Evolutionary conservation across 805 yeast genomes (phyloP).

Genomic region (Cyberlindnera samutprakarnensis): DNA sequence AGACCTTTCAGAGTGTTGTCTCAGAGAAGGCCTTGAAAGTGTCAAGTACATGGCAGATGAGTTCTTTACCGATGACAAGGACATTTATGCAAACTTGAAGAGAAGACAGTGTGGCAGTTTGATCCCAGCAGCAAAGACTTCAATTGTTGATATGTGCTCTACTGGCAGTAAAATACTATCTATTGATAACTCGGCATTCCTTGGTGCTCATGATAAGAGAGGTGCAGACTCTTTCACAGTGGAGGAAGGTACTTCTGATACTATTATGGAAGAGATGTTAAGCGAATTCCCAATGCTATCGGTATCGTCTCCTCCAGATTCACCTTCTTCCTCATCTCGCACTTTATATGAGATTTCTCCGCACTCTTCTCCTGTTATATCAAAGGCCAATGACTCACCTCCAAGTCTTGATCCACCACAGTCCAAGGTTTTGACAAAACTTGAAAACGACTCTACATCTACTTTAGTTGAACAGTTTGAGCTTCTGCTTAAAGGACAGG

Average conservation of each 20-base stretch:
- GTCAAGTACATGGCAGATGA: slow-evolving; percentile 26
- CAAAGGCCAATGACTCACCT: neutral
- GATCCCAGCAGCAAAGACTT: slow-evolving; percentile 52
- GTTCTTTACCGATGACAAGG: slow-evolving; percentile 16
- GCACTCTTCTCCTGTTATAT: too few species aligned
- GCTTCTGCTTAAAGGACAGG: slow-evolving; percentile 1
- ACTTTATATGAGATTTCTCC: too few species aligned
- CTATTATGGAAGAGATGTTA: slow-evolving; percentile 18
- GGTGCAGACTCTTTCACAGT: slow-evolving; percentile 17
- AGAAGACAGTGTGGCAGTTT: slow-evolving; percentile 53
- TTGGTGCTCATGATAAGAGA: slow-evolving; percentile 44
- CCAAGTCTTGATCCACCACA: neutral
- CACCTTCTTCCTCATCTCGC: too few species aligned
- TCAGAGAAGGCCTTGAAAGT: slow-evolving; percentile 40
- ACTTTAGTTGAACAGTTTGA: slow-evolving; percentile 10
- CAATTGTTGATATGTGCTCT: slow-evolving; percentile 39
- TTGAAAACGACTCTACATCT: slow-evolving; percentile 9
- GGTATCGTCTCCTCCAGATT: too few species aligned
- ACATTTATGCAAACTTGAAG: slow-evolving; percentile 25
- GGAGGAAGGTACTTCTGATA: slow-evolving; percentile 15
- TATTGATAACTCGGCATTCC: slow-evolving; percentile 45
- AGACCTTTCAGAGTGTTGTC: slow-evolving; percentile 32
- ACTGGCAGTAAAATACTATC: slow-evolving; percentile 36
- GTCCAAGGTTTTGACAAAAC: slow-evolving; percentile 11
- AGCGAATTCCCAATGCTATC: slow-evolving; percentile 12